Evolutionary conservation across 1,284 basidiomycete genomes (phyloP).

Genomic region (Sphaerobolus stellatus): DNA sequence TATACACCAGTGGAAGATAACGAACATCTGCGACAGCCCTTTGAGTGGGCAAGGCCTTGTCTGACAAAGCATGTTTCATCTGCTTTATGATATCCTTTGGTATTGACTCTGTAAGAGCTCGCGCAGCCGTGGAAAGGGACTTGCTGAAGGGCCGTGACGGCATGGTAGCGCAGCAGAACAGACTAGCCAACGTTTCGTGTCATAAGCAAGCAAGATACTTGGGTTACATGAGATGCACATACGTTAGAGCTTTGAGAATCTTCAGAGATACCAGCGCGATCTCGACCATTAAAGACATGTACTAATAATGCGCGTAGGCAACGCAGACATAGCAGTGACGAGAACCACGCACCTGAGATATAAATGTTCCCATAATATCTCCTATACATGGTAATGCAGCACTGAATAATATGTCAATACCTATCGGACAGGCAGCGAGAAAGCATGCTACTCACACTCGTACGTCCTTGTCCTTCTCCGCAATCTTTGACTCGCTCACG

Average conservation of each 20-base stretch:
- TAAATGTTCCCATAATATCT: conserved; percentile 82
- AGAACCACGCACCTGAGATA: conserved; percentile 64
- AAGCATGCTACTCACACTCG: conserved; percentile 58
- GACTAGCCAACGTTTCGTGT: conserved; percentile 48
- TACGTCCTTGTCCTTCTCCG: conserved; percentile 59
- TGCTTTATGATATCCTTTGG: conserved; percentile 86
- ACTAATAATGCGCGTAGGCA: conserved; percentile 44
- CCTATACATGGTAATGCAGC: conserved; percentile 82
- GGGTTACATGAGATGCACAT: conserved; percentile 41
- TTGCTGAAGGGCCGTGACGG: conserved; percentile 77
- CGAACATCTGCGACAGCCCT: conserved; percentile 78
- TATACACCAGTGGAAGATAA: too few relatives aligned
- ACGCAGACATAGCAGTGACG: too few relatives aligned
- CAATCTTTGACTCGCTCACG: conserved; percentile 67
- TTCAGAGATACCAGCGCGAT: conserved; percentile 67
- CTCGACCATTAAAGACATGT: conserved; percentile 94
- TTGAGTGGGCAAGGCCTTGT: conserved; percentile 86
- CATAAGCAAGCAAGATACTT: too few relatives aligned
- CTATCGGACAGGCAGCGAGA: neutral
- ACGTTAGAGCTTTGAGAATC: conserved; percentile 64
- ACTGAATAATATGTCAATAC: conserved; percentile 39
- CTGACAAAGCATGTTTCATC: conserved; percentile 71
- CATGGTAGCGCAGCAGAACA: conserved; percentile 81
- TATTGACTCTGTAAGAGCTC: conserved; percentile 77
- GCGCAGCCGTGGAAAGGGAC: conserved; percentile 73